A percentile compares a stretch with the other conserved stretches of the same genome.
Conservation (phyloP, 768 basidiomycete genomes). For the Leucocoprinus sp. region DNA sequence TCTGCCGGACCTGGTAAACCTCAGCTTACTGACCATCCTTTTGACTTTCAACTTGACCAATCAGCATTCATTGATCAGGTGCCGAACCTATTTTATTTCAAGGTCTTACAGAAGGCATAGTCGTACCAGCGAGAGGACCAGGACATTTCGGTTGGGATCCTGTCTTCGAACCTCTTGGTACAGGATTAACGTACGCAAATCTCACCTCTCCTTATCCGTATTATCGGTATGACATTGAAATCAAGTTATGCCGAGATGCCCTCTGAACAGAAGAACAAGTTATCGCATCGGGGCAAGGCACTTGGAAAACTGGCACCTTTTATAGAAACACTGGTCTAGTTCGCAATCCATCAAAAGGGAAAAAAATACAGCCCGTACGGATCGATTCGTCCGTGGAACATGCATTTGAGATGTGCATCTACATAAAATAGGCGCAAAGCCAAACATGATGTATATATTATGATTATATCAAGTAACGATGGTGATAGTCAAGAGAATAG, state of each 20-base stretch:
- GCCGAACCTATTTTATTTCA: conserved; percentile 69
- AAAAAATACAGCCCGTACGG: no score
- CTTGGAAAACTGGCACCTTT: conserved; percentile 56
- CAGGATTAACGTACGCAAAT: conserved; percentile 61
- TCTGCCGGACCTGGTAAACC: conserved; percentile 62
- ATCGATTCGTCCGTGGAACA: no score
- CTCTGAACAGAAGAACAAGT: conserved; percentile 54
- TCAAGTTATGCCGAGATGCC: conserved; percentile 82
- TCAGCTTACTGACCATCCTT: not conserved
- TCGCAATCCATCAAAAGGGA: no score
- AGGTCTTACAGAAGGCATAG: conserved; percentile 81
- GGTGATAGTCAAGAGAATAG: no score
- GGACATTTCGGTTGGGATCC: conserved; percentile 88
- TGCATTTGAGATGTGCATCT: no score
- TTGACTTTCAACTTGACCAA: not conserved
- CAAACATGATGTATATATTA: no score
- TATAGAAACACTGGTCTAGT: conserved; percentile 32
- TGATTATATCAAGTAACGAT: no score
- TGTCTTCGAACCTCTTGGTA: conserved; percentile 70
- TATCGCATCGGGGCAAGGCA: conserved; percentile 69
- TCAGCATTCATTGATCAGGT: conserved; percentile 20
- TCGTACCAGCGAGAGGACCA: conserved; percentile 79
- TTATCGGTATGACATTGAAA: conserved; percentile 8
- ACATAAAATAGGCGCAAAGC: no score
- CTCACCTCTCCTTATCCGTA: not conserved